These are phyloP conservation scores for Moniliella sp. DNA, from an alignment of 1,284 basidiomycete species.

Conservation along the genomic window DNA sequence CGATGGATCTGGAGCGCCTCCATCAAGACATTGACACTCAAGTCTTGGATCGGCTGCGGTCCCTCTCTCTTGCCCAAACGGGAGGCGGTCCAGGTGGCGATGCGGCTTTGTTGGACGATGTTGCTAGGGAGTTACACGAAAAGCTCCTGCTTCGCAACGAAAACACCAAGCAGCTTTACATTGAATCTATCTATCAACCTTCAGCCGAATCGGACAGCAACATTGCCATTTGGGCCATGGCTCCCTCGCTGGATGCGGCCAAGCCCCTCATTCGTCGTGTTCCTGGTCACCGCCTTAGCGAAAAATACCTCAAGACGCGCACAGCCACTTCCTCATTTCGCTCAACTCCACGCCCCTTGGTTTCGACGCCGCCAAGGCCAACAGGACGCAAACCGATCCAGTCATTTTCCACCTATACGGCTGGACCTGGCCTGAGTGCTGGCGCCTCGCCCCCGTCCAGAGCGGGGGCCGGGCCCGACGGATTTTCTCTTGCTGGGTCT, in stretches of 20 bases:
- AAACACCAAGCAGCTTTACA: constrained; percentile 80
- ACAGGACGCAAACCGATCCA: neutral
- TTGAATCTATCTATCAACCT: constrained; percentile 61
- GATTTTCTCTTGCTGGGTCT: constrained; percentile 10
- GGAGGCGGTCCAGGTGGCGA: neutral
- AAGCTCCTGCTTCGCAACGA: constrained; percentile 74
- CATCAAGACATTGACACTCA: constrained; percentile 79
- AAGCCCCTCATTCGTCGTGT: constrained; percentile 2
- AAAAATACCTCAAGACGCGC: constrained; percentile 21
- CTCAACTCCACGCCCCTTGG: neutral
- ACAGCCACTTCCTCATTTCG: constrained; percentile 12
- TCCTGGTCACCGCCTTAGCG: constrained; percentile 10
- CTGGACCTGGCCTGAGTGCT: neutral
- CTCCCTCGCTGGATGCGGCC: constrained; percentile 53
- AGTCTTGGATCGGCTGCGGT: constrained; percentile 70
- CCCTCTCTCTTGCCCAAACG: constrained; percentile 39
- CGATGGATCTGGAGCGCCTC: constrained; percentile 84
- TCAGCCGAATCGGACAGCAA: constrained; percentile 67
- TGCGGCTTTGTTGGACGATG: constrained; percentile 53
- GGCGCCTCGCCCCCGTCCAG: constrained; percentile 3
- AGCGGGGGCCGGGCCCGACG: constrained; percentile 14
- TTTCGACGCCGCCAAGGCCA: neutral
- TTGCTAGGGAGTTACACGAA: constrained; percentile 77
- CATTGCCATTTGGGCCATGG: constrained; percentile 60
- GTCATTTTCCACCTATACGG: neutral